phyloP scores from a whole-genome alignment of 768 basidiomycete species.

The Naganishia antarctica region DNA sequence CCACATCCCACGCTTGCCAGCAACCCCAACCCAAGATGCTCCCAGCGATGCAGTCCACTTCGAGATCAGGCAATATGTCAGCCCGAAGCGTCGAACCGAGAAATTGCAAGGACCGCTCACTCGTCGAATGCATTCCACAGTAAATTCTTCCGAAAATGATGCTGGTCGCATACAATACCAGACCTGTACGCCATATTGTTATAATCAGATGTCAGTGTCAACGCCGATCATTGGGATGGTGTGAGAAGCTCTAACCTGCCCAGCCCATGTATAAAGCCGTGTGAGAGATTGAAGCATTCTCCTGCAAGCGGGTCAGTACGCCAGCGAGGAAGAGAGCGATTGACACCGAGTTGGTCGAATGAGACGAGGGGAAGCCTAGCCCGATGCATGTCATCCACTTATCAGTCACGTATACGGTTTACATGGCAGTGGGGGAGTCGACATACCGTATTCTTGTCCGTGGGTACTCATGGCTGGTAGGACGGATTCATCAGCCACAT shows the following conservation, averaged over 20 bases:
- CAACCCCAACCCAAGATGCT: conserved; percentile 60
- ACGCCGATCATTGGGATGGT: not conserved
- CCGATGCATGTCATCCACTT: conserved; percentile 18
- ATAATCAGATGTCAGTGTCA: not conserved
- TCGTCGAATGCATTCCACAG: conserved; percentile 48
- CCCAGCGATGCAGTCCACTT: conserved; percentile 47
- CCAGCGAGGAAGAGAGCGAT: conserved; percentile 69
- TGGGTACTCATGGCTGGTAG: conserved; percentile 42
- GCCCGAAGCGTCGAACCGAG: not conserved
- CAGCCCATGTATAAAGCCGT: conserved; percentile 20
- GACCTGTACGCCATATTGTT: conserved; percentile 26
- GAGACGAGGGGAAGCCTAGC: conserved; percentile 84
- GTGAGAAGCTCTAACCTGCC: not conserved
- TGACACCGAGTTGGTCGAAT: conserved; percentile 84
- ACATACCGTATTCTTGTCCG: conserved; percentile 39
- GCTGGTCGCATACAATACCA: conserved; percentile 41
- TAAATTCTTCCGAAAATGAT: conserved; percentile 49
- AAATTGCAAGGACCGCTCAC: conserved; percentile 31
- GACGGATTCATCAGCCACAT: not conserved
- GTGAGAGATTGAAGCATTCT: not conserved
- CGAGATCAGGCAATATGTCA: not conserved
- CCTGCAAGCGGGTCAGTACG: conserved; percentile 34
- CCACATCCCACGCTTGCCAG: conserved; percentile 55
- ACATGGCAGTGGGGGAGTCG: not conserved
- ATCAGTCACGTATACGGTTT: not conserved